Percentiles rank a stretch among this genome's conserved stretches.
Conservation (phyloP, 2,329 filamentous ascomycete genomes). For the Fusarium duplospermum region DNA sequence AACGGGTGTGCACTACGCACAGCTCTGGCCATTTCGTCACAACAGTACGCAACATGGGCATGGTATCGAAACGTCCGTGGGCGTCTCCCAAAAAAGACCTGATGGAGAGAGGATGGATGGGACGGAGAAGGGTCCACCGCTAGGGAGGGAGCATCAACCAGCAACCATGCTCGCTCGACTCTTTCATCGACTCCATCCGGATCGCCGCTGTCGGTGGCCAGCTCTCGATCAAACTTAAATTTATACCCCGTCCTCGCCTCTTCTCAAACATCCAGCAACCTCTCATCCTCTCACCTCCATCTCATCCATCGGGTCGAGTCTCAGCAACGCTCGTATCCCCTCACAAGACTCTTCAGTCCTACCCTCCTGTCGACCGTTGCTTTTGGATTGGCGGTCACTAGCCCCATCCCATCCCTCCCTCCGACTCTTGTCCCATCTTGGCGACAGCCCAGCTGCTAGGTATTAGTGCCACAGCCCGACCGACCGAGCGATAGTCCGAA, state of each 20-base stretch:
- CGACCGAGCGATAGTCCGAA: conserved; percentile 45
- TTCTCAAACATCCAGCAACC: conserved; percentile 3
- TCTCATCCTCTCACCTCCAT: conserved; percentile 15
- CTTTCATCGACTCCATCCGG: conserved; percentile 24
- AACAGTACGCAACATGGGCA: background rate
- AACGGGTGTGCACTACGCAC: conserved; percentile 1
- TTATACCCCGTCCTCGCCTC: conserved; percentile 41
- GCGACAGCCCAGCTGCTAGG: conserved; percentile 28
- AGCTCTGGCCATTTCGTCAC: conserved; percentile 1
- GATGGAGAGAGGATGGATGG: conserved; percentile 4
- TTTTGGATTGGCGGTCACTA: conserved; percentile 26
- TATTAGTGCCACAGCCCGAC: conserved; percentile 39
- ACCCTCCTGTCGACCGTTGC: background rate
- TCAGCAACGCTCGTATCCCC: conserved; percentile 7
- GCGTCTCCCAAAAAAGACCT: conserved; percentile 19
- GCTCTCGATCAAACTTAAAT: conserved; percentile 35
- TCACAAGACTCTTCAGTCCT: conserved; percentile 19
- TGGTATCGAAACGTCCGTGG: conserved; percentile 7
- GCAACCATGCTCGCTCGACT: conserved; percentile 1
- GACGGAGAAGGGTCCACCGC: conserved; percentile 16
- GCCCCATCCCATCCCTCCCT: conserved; percentile 12
- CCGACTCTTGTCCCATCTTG: conserved; percentile 38
- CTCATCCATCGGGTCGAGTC: conserved; percentile 6
- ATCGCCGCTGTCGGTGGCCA: conserved; percentile 34
- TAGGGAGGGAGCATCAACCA: background rate